These are phyloP conservation scores for Lavandula angustifolia DNA, from an alignment of 257 asterid genomes.

Conservation along the genomic window DNA sequence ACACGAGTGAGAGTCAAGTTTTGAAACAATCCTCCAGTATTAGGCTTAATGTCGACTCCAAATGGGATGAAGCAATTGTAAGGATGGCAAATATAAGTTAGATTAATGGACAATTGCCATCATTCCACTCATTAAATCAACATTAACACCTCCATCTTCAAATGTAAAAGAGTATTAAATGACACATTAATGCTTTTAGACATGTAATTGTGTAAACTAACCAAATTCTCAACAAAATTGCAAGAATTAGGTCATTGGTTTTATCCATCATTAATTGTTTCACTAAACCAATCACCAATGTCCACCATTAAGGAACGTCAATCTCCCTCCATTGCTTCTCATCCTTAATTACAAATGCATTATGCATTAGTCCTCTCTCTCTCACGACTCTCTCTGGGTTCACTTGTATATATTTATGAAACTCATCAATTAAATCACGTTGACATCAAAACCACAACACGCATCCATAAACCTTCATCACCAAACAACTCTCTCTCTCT, in stretches of 20 bases:
- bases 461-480: constrained; percentile 12
- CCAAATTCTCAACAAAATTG: too few species aligned
- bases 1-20: too few species aligned
- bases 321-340: too few species aligned
- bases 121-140: constrained; percentile 2
- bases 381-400: not conserved
- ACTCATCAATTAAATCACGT: not conserved
- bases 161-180: not conserved
- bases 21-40: too few species aligned
- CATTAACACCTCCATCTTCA: too few species aligned
- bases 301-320: too few species aligned
- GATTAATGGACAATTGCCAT: not conserved
- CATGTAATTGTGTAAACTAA: not conserved
- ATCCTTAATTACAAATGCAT: too few species aligned
- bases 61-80: not conserved
- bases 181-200: not conserved
- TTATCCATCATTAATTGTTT: too few species aligned
- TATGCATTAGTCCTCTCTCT: not conserved
- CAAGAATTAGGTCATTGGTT: too few species aligned
- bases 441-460: constrained; percentile 1
- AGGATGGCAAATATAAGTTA: not conserved
- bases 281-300: too few species aligned
- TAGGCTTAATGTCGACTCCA: not conserved
- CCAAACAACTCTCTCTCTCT: constrained; percentile 21
- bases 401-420: not conserved